Evolutionary conservation across 1,139 yeast species (phyloP).

Genomic region (Magnusiomyces suaveolens): DNA sequence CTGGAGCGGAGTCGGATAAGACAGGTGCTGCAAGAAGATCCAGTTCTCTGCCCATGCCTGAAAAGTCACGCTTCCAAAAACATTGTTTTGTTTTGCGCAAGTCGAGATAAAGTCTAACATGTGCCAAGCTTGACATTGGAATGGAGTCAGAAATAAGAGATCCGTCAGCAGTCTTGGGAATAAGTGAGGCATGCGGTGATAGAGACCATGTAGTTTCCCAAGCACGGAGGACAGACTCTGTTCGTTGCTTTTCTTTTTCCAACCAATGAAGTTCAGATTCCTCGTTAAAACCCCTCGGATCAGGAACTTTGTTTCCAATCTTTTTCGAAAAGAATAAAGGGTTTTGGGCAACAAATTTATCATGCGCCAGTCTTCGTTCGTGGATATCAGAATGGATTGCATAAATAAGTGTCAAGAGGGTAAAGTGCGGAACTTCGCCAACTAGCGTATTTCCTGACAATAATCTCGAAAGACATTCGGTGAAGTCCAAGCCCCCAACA

Average conservation of each 20-base stretch:
- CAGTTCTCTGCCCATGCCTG: conserved; percentile 29
- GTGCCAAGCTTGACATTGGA: conserved; percentile 33
- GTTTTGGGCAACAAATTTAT: conserved; percentile 8
- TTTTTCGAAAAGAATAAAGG: not conserved
- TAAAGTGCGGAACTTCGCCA: conserved; percentile 33
- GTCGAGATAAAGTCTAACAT: conserved; percentile 30
- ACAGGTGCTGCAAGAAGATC: conserved; percentile 20
- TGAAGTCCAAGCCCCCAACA: conserved; percentile 25
- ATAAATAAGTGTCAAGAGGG: conserved; percentile 56
- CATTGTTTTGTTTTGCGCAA: conserved; percentile 28
- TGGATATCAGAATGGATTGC: conserved; percentile 65
- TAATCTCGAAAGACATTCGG: conserved; percentile 22
- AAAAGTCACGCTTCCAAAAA: conserved; percentile 34
- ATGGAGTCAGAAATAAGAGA: conserved; percentile 36
- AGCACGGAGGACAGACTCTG: conserved; percentile 28
- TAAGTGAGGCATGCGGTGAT: conserved; percentile 32
- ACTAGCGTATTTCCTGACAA: conserved; percentile 26
- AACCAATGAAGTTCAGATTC: conserved; percentile 18
- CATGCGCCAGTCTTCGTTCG: conserved; percentile 21
- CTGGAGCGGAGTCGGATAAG: conserved; percentile 8
- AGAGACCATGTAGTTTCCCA: conserved; percentile 37
- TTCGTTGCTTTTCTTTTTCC: conserved; percentile 19
- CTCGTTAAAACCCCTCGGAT: not conserved
- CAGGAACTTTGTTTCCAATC: not conserved
- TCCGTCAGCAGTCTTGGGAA: conserved; percentile 27